These are phyloP conservation scores for Aeminium ludgeri DNA, from an alignment of 495 filamentous ascomycete species.

Conservation along the genomic window DNA sequence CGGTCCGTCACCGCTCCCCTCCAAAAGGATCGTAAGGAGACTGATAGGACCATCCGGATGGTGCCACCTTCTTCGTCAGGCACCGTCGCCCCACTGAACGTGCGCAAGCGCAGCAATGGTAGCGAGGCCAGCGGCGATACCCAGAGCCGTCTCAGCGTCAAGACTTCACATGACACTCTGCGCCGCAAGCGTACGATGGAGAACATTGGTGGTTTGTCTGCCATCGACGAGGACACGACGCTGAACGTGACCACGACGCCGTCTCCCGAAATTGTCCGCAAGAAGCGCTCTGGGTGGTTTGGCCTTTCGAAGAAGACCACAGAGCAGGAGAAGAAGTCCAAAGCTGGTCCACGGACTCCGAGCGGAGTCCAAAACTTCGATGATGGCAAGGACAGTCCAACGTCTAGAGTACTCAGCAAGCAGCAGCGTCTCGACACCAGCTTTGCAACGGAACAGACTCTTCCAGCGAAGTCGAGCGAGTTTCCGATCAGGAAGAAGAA, in stretches of 20 bases:
- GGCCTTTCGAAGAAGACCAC: slow-evolving; percentile 14
- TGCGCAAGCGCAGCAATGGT: slow-evolving; percentile 24
- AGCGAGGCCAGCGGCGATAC: slow-evolving; percentile 11
- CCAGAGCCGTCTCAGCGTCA: slow-evolving; percentile 1
- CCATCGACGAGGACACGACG: slow-evolving; percentile 10
- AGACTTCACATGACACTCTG: slow-evolving; percentile 9
- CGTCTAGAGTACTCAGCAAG: not conserved
- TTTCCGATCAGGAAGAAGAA: slow-evolving; percentile 22
- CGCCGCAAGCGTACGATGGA: slow-evolving; percentile 6
- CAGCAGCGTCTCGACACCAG: slow-evolving; percentile 2
- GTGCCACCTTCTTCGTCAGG: slow-evolving; percentile 22
- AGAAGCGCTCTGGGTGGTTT: slow-evolving; percentile 26
- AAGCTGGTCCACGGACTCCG: not conserved
- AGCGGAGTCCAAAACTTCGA: slow-evolving; percentile 14
- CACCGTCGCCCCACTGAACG: slow-evolving; percentile 24
- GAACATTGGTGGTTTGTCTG: slow-evolving; percentile 4
- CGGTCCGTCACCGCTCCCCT: slow-evolving; percentile 26
- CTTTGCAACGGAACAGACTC: slow-evolving; percentile 8
- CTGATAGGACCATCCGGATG: slow-evolving; percentile 23
- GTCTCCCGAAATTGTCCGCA: slow-evolving; percentile 12
- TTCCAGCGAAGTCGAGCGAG: slow-evolving; percentile 18
- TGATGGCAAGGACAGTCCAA: slow-evolving; percentile 13
- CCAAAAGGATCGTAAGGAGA: slow-evolving; percentile 9
- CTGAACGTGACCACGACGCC: not conserved
- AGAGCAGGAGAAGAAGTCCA: slow-evolving; percentile 1